A percentile compares a stretch with the other conserved stretches of the same genome.
These are phyloP conservation scores for Apostasia shenzhenica DNA, from an alignment of 106 monocot species.

Conservation along the genomic window DNA sequence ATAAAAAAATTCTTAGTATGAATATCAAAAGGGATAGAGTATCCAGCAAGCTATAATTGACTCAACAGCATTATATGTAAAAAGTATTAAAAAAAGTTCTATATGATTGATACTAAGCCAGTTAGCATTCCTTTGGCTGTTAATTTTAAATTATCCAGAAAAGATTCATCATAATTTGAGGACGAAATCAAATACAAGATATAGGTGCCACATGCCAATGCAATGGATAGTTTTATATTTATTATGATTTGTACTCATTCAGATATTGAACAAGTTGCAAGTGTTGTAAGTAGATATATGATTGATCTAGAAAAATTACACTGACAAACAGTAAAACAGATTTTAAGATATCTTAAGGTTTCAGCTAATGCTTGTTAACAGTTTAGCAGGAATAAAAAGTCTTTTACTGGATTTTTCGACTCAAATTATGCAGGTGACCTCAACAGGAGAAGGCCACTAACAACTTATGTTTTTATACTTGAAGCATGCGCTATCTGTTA, in stretches of 20 bases:
- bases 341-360: background rate
- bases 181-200: background rate
- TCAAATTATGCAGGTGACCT: background rate
- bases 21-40: background rate
- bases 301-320: background rate
- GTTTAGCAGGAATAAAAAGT: background rate
- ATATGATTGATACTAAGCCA: background rate
- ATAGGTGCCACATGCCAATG: background rate
- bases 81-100: background rate
- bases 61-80: background rate
- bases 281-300: background rate
- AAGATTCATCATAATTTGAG: background rate
- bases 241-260: background rate
- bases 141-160: background rate
- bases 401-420: background rate
- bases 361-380: background rate
- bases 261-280: background rate
- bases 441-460: background rate
- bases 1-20: background rate
- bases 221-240: background rate
- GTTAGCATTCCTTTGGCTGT: background rate
- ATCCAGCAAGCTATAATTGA: background rate
- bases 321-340: background rate
- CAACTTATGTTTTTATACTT: too few relatives aligned
- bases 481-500: too few relatives aligned